Base-by-base conservation (phyloP, 352 stramenopile genomes). In the Phytophthora cactorum region DNA sequence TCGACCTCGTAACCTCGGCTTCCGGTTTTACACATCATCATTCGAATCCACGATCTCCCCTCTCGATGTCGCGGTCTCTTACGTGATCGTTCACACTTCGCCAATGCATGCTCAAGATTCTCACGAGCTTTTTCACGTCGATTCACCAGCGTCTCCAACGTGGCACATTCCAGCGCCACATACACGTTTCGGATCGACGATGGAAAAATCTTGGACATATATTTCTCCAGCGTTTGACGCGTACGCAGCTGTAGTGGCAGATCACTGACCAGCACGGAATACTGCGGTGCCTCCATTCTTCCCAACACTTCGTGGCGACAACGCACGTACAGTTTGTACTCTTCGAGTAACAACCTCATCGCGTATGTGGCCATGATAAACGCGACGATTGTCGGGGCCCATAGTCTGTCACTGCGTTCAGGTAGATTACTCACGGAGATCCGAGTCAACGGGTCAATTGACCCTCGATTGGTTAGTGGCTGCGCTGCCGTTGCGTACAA, bases 391-490 rank as follows among this genome's bases (percentile, higher is more conserved):
- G 77, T 86, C 1, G 79, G 74, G 15, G 78, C 84, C 87, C 87
- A 95, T n/a, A 95, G 61, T 17, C 84, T 70, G 17, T 62, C 66
- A 51, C 85, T 86, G 6, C 60, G 52, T 47, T 74, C 75, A 2
- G 72, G 66, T 52, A 95, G 65, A 63, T 92, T 95, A 32, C 82
- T 91, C 84, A 95, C 91, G 31, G 77, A 91, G 59, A 95, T 89
- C 28, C 71, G 69, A 41, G 78, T 75, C 29, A 95, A 56, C 12
- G 81, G 73, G 43, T 95, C 87, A 36, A 88, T 70, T 5, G 59
- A 53, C 25, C 44, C 55, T 51, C 31, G 73, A 4, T 61, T 76
- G 11, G 50, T 56, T 5, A 41, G 44, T 12, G 10, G 67, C 50
- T 8, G 63, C 60, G 7, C 60, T 15, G 81, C 81, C 8, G 84